phyloP scores from a whole-genome alignment of 2,329 filamentous ascomycete species.

The Fusarium equiseti region DNA sequence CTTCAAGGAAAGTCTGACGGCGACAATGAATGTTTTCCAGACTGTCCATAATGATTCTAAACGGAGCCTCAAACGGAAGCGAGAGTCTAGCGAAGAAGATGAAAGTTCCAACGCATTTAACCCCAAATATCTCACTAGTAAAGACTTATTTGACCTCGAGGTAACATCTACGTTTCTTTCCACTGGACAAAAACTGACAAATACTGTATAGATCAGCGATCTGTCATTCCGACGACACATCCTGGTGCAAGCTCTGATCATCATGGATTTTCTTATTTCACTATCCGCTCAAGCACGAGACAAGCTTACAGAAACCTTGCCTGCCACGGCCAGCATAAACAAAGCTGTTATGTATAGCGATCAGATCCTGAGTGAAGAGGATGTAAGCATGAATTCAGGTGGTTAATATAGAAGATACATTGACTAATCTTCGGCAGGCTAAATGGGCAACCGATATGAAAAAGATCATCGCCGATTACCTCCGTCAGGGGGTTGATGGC shows the following conservation, averaged over 20 bases:
- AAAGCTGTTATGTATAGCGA: constrained; percentile 87
- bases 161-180: constrained; percentile 57
- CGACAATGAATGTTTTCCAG: constrained; percentile 69
- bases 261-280: constrained; percentile 95
- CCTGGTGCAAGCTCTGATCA: constrained; percentile 92
- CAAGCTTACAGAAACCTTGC: constrained; percentile 64
- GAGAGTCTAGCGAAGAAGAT: constrained; percentile 65
- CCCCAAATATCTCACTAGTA: constrained; percentile 97
- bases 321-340: constrained; percentile 75
- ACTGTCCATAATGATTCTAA: constrained; percentile 72
- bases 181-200: constrained; percentile 41
- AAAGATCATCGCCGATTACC: constrained; percentile 81
- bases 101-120: constrained; percentile 74
- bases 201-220: constrained; percentile 77
- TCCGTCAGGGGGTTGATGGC: constrained; percentile 83
- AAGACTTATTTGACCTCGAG: constrained; percentile 95
- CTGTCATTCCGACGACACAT: constrained; percentile 94
- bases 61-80: constrained; percentile 78
- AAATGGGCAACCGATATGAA: constrained; percentile 89
- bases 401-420: neutral
- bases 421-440: constrained; percentile 61
- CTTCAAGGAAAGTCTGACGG: constrained; percentile 83
- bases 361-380: constrained; percentile 80
- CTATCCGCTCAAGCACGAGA: constrained; percentile 85
- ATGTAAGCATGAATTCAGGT: constrained; percentile 67